phyloP scores from a whole-genome alignment of 805 yeast species.

The Cyberlindnera mrakii region DNA sequence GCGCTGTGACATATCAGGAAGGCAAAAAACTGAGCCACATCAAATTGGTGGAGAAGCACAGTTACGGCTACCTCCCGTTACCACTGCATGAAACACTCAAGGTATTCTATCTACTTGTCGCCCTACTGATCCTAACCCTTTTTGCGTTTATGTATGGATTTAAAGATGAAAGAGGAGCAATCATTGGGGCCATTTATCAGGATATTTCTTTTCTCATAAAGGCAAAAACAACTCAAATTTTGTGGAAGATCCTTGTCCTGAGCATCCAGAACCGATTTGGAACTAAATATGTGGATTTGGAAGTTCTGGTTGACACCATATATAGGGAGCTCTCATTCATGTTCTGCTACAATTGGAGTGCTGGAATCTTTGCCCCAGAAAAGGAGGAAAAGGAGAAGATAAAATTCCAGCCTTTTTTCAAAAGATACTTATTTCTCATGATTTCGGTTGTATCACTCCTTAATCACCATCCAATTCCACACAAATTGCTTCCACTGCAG shows the following conservation, averaged over 20 bases:
- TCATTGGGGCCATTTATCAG: conserved; percentile 8
- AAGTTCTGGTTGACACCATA: background rate
- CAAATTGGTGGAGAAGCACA: conserved; percentile 3
- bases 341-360: conserved; percentile 9
- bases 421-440: background rate
- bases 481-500: conserved; percentile 8
- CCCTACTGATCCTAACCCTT: background rate
- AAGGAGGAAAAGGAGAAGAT: conserved; percentile 3
- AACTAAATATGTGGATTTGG: background rate
- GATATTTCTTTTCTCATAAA: conserved; percentile 1
- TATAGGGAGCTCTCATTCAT: background rate
- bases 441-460: background rate
- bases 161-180: background rate
- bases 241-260: background rate
- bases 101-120: background rate
- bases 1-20: conserved; percentile 11
- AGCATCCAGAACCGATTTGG: background rate
- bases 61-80: conserved; percentile 6
- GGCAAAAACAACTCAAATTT: background rate
- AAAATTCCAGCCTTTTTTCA: conserved; percentile 2
- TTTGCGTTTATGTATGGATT: conserved; percentile 1
- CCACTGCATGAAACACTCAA: conserved; percentile 1
- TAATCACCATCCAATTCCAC: conserved; percentile 6
- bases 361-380: conserved; percentile 9
- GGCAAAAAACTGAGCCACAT: conserved; percentile 4